Percentiles rank a stretch among this genome's conserved stretches.
phyloP scores from a whole-genome alignment of 257 asterid species.

The Petunia axillaris region DNA sequence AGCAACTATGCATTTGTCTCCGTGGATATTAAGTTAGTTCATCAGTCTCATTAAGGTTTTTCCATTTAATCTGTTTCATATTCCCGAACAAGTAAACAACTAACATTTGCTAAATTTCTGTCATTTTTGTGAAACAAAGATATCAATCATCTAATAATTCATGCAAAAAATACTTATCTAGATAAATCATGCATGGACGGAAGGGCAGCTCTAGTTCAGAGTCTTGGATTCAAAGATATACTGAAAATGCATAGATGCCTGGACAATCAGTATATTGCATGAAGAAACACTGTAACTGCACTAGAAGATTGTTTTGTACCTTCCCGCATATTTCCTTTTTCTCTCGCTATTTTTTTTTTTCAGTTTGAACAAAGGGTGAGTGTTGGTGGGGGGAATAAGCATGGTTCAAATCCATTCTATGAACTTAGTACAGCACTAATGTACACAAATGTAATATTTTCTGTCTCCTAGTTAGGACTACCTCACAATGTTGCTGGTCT shows the following conservation, averaged over 20 bases:
- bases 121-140: slow-evolving; percentile 4
- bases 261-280: neutral
- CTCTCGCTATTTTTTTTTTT: neutral
- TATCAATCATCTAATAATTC: neutral
- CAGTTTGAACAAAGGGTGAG: neutral
- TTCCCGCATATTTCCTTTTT: neutral
- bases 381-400: neutral
- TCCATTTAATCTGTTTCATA: neutral
- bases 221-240: neutral
- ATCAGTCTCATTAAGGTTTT: neutral
- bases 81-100: neutral
- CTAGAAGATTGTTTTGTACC: neutral
- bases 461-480: slow-evolving; percentile 21
- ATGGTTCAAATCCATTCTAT: slow-evolving; percentile 18
- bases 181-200: neutral
- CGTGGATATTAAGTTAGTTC: neutral
- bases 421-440: slow-evolving; percentile 17
- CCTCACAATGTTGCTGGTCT: slow-evolving; percentile 18
- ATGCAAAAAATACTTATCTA: neutral
- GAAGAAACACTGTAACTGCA: slow-evolving; percentile 11
- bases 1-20: neutral
- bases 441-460: slow-evolving; percentile 19
- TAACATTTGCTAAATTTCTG: neutral
- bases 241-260: neutral
- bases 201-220: slow-evolving; percentile 4